Evolutionary conservation across 331 rosid genomes (phyloP), one percentile per base, ranked within the genome.

Genomic region (Saraca asoca): DNA sequence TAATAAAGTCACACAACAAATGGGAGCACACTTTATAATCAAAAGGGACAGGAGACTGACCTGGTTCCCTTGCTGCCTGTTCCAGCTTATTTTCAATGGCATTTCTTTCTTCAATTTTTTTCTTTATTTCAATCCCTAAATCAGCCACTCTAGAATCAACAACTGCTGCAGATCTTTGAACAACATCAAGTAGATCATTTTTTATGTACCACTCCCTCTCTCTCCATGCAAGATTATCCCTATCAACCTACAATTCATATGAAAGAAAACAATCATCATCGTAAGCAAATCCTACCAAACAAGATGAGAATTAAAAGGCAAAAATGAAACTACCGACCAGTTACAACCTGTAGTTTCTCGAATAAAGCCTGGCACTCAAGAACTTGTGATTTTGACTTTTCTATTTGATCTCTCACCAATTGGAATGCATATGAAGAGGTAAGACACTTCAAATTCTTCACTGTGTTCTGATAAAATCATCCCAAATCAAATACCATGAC

Each of bases 311-410:
- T 42, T 55, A 51, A 64, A 67, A 70, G 76, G 85, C 69, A 80
- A 20, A 80, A 81, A 82, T 80, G 78, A 83, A 86, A 85, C 91
- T 90, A 86, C 88, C 91, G 65, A 90, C 91, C 88, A 85, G 84
- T 86, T 75, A 88, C 96, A 83, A 94, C 99, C 99, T 94, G 99
- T 73, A 88, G 91, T 86, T 88, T 94, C 90, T 90, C 91, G 12
- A 77, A 77, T 62, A 78, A 75, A 63, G 91, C 84, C 75, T 77
- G 97, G 80, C 77, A 91, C 76, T 86, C 73, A 20, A 59, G 69
- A 62, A 83, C 89, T 83, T 90, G 85, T 0, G 77, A 79, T 75
- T 86, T 94, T 8, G 91, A 88, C 63, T 79, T 88, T 65, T 88
- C 91, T 52, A 88, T 79, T 80, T 84, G 95, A 78, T 90, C 91